Percentiles rank a stretch among this genome's conserved stretches.
These are phyloP conservation scores for Boechera stricta DNA, from an alignment of 345 rosid genomes.

Conservation along the genomic window DNA sequence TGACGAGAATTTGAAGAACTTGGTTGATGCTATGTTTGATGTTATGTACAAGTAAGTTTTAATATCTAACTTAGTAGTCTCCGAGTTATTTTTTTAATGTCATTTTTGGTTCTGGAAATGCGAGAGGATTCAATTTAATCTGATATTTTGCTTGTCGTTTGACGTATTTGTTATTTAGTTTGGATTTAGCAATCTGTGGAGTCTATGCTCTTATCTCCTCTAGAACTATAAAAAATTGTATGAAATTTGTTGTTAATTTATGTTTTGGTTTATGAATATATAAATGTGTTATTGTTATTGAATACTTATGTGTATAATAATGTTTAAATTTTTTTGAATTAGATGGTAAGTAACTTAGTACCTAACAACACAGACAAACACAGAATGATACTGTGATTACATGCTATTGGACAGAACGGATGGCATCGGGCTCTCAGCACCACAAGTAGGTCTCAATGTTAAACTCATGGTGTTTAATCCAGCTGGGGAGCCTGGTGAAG, in stretches of 20 bases:
- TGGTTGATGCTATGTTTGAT: slow-evolving; percentile 88
- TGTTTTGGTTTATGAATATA: neutral
- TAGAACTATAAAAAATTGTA: neutral
- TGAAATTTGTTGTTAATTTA: neutral
- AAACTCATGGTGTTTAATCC: slow-evolving; percentile 96
- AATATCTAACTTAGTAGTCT: neutral
- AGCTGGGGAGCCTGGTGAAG: slow-evolving; percentile 72
- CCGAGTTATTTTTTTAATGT: neutral
- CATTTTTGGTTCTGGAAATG: neutral
- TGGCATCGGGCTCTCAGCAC: slow-evolving; percentile 96
- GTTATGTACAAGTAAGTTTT: slow-evolving; percentile 90
- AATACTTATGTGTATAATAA: neutral
- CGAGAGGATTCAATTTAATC: neutral
- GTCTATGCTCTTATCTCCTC: neutral
- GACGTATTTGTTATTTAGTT: no score
- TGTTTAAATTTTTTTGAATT: neutral
- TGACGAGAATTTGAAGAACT: slow-evolving; percentile 76
- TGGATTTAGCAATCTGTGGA: neutral
- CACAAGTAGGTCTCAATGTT: slow-evolving; percentile 91
- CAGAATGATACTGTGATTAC: slow-evolving; percentile 34
- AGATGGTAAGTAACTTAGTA: slow-evolving; percentile 1
- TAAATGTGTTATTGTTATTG: neutral
- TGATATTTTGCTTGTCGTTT: neutral
- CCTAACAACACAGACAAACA: slow-evolving; percentile 7
- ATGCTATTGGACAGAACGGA: slow-evolving; percentile 75